Evolutionary conservation across 208 protist genomes (phyloP).

Genomic region (Trypanosoma congolense): DNA sequence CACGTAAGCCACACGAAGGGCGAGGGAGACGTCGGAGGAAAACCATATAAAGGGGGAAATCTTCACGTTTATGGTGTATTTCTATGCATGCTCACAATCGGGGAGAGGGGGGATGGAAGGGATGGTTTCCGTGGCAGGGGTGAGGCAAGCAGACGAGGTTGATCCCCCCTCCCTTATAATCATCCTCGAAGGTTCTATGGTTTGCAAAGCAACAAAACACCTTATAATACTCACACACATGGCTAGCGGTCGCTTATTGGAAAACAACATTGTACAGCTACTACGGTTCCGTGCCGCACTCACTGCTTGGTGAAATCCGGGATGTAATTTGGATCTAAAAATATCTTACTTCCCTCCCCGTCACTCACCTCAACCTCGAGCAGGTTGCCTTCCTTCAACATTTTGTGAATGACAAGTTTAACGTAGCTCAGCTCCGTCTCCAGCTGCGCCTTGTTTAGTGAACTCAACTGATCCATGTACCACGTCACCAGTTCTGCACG

Average conservation of each 20-base stretch:
- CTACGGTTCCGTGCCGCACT: conserved; percentile 1
- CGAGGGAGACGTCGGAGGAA: no score
- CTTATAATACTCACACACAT: no score
- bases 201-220: background rate
- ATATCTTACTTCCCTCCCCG: conserved; percentile 58
- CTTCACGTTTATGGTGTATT: no score
- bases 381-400: conserved; percentile 81
- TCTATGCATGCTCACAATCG: no score
- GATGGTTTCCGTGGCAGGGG: no score
- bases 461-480: conserved; percentile 86
- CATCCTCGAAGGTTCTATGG: background rate
- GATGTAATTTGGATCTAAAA: conserved; percentile 85
- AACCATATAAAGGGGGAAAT: no score
- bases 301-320: conserved; percentile 50
- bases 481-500: conserved; percentile 75
- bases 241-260: no score
- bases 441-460: conserved; percentile 68
- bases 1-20: no score
- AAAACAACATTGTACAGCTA: background rate
- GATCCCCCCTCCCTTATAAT: background rate
- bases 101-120: no score
- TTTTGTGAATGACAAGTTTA: conserved; percentile 67
- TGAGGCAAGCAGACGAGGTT: no score
- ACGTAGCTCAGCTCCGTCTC: conserved; percentile 77
- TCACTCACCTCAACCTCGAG: conserved; percentile 74